Evolutionary conservation across 257 asterid genomes (phyloP).

Genomic region (Coffea eugenioides): DNA sequence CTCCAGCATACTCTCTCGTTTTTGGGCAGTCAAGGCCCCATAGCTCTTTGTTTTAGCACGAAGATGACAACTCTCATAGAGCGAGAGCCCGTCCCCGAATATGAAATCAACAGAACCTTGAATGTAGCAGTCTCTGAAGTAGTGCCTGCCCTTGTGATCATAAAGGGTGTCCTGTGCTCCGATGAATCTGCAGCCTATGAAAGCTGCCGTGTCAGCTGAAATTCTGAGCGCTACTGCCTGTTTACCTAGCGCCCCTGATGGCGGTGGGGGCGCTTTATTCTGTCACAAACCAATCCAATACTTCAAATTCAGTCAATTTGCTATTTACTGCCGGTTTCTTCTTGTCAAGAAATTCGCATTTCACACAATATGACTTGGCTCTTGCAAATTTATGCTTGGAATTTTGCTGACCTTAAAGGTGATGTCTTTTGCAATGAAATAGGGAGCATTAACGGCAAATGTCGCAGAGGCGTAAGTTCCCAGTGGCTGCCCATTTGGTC

Average conservation of each 20-base stretch:
- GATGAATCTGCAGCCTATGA: constrained; percentile 70
- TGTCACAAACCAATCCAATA: constrained; percentile 23
- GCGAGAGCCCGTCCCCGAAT: constrained; percentile 68
- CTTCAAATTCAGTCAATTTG: not conserved
- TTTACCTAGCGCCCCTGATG: constrained; percentile 73
- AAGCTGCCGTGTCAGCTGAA: constrained; percentile 82
- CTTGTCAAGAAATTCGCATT: not conserved
- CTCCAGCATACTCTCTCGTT: constrained; percentile 78
- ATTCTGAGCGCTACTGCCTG: constrained; percentile 95
- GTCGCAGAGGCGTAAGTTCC: constrained; percentile 94
- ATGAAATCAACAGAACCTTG: constrained; percentile 92
- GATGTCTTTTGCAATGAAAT: constrained; percentile 73
- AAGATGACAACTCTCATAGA: constrained; percentile 69
- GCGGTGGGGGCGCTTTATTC: constrained; percentile 69
- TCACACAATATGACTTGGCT: not conserved
- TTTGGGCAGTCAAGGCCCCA: constrained; percentile 92
- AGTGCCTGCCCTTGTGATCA: constrained; percentile 86
- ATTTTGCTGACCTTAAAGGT: constrained; percentile 58
- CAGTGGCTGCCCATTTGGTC: constrained; percentile 51
- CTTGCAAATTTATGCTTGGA: not conserved
- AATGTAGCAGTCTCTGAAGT: constrained; percentile 72
- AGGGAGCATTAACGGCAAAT: constrained; percentile 84
- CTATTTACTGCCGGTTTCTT: not conserved
- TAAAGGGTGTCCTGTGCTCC: constrained; percentile 90
- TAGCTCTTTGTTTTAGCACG: constrained; percentile 57